Conservation (phyloP, 805 yeast species). For the Pichia phayaonensis region DNA sequence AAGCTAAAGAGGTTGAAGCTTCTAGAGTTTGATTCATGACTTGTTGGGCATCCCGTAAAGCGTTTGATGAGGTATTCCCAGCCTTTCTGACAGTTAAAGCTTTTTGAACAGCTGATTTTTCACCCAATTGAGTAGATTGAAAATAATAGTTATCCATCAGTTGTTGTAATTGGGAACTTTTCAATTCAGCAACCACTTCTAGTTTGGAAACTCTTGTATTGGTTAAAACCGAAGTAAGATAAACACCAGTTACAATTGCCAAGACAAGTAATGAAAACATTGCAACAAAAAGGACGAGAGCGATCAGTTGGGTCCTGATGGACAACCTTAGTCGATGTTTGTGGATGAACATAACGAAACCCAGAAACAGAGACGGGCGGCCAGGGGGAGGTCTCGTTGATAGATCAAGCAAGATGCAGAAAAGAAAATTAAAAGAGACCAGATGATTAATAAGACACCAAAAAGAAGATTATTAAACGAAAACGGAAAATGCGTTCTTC, state of each 20-base stretch:
- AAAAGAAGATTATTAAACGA: no score
- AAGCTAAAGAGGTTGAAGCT: slow-evolving; percentile 54
- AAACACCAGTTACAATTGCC: slow-evolving; percentile 69
- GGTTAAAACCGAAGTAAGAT: slow-evolving; percentile 57
- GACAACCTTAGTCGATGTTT: slow-evolving; percentile 42
- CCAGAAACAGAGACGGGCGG: no score
- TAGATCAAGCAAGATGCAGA: neutral
- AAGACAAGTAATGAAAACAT: slow-evolving; percentile 61
- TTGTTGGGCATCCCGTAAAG: slow-evolving; percentile 39
- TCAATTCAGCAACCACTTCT: slow-evolving; percentile 71
- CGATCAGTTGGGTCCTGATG: slow-evolving; percentile 67
- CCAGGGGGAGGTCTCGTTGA: no score
- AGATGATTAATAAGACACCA: no score
- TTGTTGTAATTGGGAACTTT: slow-evolving; percentile 73
- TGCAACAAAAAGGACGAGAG: slow-evolving; percentile 62
- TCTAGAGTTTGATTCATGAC: slow-evolving; percentile 55
- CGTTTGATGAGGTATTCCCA: slow-evolving; percentile 53
- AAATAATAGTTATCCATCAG: slow-evolving; percentile 54
- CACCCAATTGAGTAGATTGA: slow-evolving; percentile 59
- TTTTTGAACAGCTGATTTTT: slow-evolving; percentile 50
- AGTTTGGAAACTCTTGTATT: slow-evolving; percentile 61
- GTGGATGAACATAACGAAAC: neutral
- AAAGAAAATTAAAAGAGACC: neutral
- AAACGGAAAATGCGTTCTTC: no score
- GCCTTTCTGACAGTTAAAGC: slow-evolving; percentile 60